phyloP scores from a whole-genome alignment of 2,329 filamentous ascomycete genomes.

The Cladophialophora yegresii region DNA sequence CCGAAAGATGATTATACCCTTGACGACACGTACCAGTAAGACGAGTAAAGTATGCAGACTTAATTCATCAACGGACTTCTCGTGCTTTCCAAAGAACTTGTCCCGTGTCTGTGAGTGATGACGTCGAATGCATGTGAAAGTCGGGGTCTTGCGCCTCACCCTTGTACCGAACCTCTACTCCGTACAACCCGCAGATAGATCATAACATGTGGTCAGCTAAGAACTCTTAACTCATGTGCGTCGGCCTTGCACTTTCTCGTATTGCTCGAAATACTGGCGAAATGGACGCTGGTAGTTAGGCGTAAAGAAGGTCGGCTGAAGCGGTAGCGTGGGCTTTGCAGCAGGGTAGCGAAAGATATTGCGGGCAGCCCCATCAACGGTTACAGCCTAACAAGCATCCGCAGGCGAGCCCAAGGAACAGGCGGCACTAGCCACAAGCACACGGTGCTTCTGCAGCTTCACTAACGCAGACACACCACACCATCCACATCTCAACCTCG shows the following conservation, averaged over 20 bases:
- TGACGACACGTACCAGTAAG: background rate
- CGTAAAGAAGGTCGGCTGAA: background rate
- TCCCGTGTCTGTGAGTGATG: slow-evolving; percentile 12
- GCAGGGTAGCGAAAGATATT: background rate
- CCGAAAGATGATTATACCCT: background rate
- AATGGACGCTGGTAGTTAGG: background rate
- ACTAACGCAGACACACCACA: background rate
- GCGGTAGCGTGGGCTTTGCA: background rate
- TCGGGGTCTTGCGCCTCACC: background rate
- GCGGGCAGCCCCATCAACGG: slow-evolving; percentile 6
- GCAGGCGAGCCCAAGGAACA: background rate
- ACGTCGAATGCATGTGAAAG: slow-evolving; percentile 28
- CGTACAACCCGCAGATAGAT: background rate
- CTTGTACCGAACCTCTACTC: background rate
- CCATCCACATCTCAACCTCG: background rate
- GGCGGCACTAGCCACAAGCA: slow-evolving; percentile 1
- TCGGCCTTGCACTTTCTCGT: background rate
- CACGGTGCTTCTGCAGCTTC: slow-evolving; percentile 14
- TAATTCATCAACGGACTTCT: background rate
- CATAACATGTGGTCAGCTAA: background rate
- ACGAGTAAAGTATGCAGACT: background rate
- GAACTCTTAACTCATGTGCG: background rate
- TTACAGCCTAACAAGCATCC: slow-evolving; percentile 7
- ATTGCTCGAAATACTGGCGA: too few relatives aligned
- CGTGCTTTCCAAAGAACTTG: background rate